A percentile compares a stretch with the other conserved stretches of the same genome.
phyloP scores from a whole-genome alignment of 768 basidiomycete genomes.

The Ramaria rubella region DNA sequence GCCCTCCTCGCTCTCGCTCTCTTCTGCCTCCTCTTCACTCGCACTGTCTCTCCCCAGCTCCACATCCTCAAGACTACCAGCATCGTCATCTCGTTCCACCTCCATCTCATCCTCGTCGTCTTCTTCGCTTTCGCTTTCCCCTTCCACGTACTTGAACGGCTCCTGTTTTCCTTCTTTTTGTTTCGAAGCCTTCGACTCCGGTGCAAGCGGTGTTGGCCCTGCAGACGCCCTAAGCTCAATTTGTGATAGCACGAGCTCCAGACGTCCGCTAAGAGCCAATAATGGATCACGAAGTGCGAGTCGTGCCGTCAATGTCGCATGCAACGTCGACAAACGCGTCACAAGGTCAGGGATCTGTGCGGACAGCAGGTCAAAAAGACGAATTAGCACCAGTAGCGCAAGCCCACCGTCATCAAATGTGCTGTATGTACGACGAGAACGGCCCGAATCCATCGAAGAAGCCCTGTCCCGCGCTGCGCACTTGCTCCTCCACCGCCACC shows the following conservation, averaged over 20 bases:
- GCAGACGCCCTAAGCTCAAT: conserved; percentile 82
- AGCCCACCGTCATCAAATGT: conserved; percentile 87
- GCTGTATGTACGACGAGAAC: conserved; percentile 82
- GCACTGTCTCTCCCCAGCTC: conserved; percentile 62
- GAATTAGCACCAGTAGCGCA: not conserved
- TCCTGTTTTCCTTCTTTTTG: conserved; percentile 27
- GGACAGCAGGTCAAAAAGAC: conserved; percentile 12
- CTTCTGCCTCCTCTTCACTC: conserved; percentile 39
- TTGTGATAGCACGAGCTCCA: conserved; percentile 92
- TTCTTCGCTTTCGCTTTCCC: conserved; percentile 68
- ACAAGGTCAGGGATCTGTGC: conserved; percentile 87
- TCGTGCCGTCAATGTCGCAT: conserved; percentile 72
- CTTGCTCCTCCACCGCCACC: conserved; percentile 76
- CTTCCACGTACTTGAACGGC: conserved; percentile 62
- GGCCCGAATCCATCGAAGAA: conserved; percentile 73
- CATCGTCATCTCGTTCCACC: conserved; percentile 58
- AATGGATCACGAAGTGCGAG: conserved; percentile 69
- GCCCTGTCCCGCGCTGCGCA: conserved; percentile 62
- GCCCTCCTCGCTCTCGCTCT: conserved; percentile 32
- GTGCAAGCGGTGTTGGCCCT: conserved; percentile 49
- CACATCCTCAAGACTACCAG: conserved; percentile 72
- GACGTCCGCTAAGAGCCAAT: conserved; percentile 76
- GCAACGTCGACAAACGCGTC: conserved; percentile 75
- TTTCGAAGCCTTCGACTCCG: conserved; percentile 33
- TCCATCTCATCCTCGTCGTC: conserved; percentile 53